A percentile compares a stretch with the other conserved stretches of the same genome.
phyloP scores from a whole-genome alignment of 2,329 filamentous ascomycete genomes.

The Cyphellophora europaea region DNA sequence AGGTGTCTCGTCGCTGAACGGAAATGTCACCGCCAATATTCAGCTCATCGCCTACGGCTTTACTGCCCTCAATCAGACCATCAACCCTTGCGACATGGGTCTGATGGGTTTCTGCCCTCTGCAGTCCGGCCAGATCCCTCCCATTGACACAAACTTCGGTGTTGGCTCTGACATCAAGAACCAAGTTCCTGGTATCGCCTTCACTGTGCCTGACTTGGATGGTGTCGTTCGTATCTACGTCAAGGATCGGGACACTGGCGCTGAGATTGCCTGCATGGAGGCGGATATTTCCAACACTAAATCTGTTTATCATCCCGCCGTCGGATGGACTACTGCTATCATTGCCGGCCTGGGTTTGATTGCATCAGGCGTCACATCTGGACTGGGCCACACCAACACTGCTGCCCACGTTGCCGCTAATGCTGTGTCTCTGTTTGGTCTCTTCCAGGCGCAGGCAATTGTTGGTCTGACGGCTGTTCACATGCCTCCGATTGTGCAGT shows the following conservation, averaged over 20 bases:
- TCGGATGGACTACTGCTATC: conserved; percentile 82
- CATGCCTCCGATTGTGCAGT: conserved; percentile 76
- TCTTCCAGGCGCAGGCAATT: conserved; percentile 91
- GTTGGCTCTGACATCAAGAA: conserved; percentile 49
- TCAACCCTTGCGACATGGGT: conserved; percentile 66
- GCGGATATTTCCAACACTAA: conserved; percentile 83
- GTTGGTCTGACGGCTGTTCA: conserved; percentile 73
- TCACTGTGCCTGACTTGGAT: conserved; percentile 83
- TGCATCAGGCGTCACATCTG: conserved; percentile 80
- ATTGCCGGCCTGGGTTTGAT: conserved; percentile 77
- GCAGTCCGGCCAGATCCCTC: conserved; percentile 66
- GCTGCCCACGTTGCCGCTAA: conserved; percentile 91
- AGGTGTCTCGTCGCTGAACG: conserved; percentile 73
- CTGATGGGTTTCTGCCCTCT: conserved; percentile 80
- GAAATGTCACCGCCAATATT: conserved; percentile 70
- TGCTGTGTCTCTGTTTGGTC: conserved; percentile 84
- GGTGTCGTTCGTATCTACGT: conserved; percentile 75
- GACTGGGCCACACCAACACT: conserved; percentile 84
- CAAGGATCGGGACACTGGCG: conserved; percentile 55
- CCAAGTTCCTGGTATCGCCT: conserved; percentile 74
- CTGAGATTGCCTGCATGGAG: conserved; percentile 75
- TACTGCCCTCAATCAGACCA: conserved; percentile 52
- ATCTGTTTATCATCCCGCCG: conserved; percentile 78
- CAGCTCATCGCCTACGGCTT: conserved; percentile 76
- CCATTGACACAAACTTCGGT: conserved; percentile 61